phyloP scores from a whole-genome alignment of 371 early-diverging fungal genomes.

The Lichtheimia ramosa region DNA sequence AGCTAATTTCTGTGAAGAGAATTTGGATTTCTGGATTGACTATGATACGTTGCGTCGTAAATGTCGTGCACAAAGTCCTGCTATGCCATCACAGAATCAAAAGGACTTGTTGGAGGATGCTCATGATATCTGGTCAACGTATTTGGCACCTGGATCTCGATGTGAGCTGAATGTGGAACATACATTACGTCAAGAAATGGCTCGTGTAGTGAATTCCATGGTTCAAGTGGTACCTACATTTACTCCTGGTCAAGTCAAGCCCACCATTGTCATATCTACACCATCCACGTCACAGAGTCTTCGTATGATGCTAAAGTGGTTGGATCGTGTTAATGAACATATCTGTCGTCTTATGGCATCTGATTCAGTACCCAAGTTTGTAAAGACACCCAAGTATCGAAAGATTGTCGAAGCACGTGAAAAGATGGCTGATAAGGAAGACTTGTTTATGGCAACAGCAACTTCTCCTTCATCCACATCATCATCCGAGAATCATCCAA shows the following conservation, averaged over 20 bases:
- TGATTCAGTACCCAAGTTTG: slow-evolving; percentile 81
- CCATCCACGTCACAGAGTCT: slow-evolving; percentile 39
- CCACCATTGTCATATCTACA: slow-evolving; percentile 40
- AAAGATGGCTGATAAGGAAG: background rate
- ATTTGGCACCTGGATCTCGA: slow-evolving; percentile 53
- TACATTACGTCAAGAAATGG: slow-evolving; percentile 46
- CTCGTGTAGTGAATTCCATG: slow-evolving; percentile 42
- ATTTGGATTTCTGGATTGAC: slow-evolving; percentile 70
- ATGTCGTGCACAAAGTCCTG: slow-evolving; percentile 37
- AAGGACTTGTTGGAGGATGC: slow-evolving; percentile 59
- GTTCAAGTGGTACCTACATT: slow-evolving; percentile 45
- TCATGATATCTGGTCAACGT: slow-evolving; percentile 62
- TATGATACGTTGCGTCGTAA: slow-evolving; percentile 39
- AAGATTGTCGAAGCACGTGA: slow-evolving; percentile 19
- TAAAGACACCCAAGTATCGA: slow-evolving; percentile 65
- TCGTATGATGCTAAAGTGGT: slow-evolving; percentile 53
- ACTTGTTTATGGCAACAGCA: background rate
- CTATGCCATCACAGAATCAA: slow-evolving; percentile 28
- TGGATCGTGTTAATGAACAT: slow-evolving; percentile 67
- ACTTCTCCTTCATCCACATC: too few species aligned
- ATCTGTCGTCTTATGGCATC: slow-evolving; percentile 77
- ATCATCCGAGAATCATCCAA: too few species aligned
- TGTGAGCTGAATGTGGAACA: slow-evolving; percentile 64
- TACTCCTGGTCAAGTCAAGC: slow-evolving; percentile 31
- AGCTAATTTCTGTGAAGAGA: slow-evolving; percentile 74